Evolutionary conservation across 371 early-diverging fungal genomes (phyloP), one percentile per base, ranked within the genome.

Genomic region (Syncephalastrum racemosum): DNA sequence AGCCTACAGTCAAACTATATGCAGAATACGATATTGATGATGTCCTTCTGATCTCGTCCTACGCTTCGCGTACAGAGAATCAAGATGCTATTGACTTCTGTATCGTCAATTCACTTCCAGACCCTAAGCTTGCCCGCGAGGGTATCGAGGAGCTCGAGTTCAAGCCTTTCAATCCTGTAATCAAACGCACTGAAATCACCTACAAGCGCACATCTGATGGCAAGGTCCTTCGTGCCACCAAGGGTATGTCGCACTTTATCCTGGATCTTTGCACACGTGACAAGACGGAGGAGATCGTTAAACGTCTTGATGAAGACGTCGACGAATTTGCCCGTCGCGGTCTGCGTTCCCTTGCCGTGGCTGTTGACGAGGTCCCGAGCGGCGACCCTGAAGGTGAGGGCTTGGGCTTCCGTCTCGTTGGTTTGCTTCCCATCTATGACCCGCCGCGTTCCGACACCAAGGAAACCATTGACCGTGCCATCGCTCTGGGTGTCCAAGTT

Each of bases 91-190:
- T 90, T 53, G 90, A 90, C 76, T 86, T 80, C 67, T 86, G 86
- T 52, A 77, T 89, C 50, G 87, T 88, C 64, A 84, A 81, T 64
- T 86, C 88, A 24, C 68, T 88, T 56, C 77, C 82, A 24, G 79
- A 87, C 64, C 58, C 75, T 47, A 66, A 68, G 40, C 49, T 74
- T 60, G 85, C 89, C 19, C 87, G 89, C 62, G 74, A 80, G 19
- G 85, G 83, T 52, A 87, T 89, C 51, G 83, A 85, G 20, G 81
- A 82, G 49, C 70, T 88, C 53, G 83, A 86, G 69, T 92, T 94
- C 76, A 79, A 88, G 58, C 92, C 95, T 19, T 94, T 94, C 87
- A 91, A 92, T 77, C 95, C 95, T 27, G 87, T 84, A 50, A 84
- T 87, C 74, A 93, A 92, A 86, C 90, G 91, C 74, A 93, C 92